Evolutionary conservation across 1,284 basidiomycete species (phyloP), one percentile per base, ranked within the genome.

Genomic region (Lentinula novae-zelandiae): DNA sequence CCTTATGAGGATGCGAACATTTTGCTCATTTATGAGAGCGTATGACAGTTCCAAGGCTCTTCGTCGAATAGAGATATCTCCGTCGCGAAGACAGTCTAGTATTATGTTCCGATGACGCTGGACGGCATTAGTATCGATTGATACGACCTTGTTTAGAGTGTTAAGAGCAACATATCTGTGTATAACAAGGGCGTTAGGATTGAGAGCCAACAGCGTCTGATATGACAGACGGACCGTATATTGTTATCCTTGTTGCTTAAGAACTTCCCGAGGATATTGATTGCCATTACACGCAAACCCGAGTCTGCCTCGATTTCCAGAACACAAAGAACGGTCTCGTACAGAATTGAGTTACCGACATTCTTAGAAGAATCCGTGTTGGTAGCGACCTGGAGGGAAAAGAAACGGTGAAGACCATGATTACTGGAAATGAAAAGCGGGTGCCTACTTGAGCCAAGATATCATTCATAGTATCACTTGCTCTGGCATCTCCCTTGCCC

Each of bases 181-280:
- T 17, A 0, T 12, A 22, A 7, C 6, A 52, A 13, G 17, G 36
- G 27, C 27, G 10, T 46, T 22, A 46, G 9, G 6, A 10, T 12
- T 38, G 17, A 52, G 7, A 13, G 57, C 58, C 27, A 51, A 55
- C 52, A 38, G 17, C 40, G 59, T 44, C 52, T 5, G 33, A 17
- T 59, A 39, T 39, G 2, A n/a, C 51, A 36, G 36, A 75, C 82
- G 60, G 70, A 95, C 92, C 95, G 87, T 69, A 99, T 99, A 72
- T 99, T 99, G 77, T 99, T 99, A 74, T 99, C 97, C 36, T 94
- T 84, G 76, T 99, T 99, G 70, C 93, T 91, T 68, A 99, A 79
- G 79, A 99, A 99, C 75, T 98, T 99, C 63, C 97, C 97, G 49
- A 99, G 83, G 62, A 99, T 98, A 72, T 99, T 99, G 77, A 99